Evolutionary conservation across 257 asterid genomes (phyloP).

Genomic region (Nyctanthes arbortristis): DNA sequence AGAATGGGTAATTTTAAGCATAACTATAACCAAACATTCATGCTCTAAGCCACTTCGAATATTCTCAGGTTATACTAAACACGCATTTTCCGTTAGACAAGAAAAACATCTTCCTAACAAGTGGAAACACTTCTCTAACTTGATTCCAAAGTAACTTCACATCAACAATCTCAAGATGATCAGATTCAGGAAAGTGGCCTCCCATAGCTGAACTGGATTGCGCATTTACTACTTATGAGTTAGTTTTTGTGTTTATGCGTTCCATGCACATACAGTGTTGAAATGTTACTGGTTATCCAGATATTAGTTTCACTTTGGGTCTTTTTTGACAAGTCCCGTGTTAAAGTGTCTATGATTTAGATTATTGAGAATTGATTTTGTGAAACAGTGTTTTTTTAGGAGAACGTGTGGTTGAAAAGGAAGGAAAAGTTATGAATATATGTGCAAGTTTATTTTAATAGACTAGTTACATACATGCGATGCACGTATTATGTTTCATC

Average conservation of each 20-base stretch:
- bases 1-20: no score
- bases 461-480: no score
- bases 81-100: background rate
- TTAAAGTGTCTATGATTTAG: constrained; percentile 5
- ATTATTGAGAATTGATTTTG: no score
- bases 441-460: no score
- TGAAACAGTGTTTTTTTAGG: no score
- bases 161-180: constrained; percentile 5
- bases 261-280: background rate
- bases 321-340: background rate
- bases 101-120: background rate
- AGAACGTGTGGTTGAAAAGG: no score
- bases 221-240: background rate
- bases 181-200: constrained; percentile 4
- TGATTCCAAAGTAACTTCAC: constrained; percentile 5
- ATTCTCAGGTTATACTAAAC: background rate
- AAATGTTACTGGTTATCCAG: background rate
- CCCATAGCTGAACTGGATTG: background rate
- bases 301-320: constrained; percentile 14
- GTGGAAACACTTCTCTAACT: background rate
- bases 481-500: no score
- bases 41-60: no score
- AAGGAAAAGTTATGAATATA: no score
- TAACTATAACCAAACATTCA: no score
- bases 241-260: background rate